Percentiles rank a stretch among this genome's conserved stretches.
Evolutionary conservation across 163 green algal genomes (phyloP).

Genomic region (Scenedesmus sp.): DNA sequence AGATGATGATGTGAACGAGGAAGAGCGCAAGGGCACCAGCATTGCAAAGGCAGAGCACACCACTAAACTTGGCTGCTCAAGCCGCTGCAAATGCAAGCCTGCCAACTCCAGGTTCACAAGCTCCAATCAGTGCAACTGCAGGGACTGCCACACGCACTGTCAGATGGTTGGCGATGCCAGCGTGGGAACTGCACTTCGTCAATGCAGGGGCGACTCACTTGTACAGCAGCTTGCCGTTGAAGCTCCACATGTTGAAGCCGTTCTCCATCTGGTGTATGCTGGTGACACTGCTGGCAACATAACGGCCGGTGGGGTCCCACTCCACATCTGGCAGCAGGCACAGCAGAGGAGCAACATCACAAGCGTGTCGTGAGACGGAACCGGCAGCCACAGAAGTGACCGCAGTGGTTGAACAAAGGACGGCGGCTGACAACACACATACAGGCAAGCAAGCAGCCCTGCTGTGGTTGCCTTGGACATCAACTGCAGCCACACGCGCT

Average conservation of each 20-base stretch:
- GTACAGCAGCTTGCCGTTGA: slow-evolving; percentile 86
- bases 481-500: no score
- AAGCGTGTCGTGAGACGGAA: background rate
- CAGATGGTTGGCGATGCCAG: background rate
- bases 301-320: slow-evolving; percentile 97
- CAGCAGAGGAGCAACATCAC: background rate
- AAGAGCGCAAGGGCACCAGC: no score
- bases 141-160: background rate
- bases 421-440: no score
- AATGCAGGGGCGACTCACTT: slow-evolving; percentile 44
- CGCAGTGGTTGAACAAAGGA: no score
- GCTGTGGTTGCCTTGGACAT: no score
- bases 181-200: background rate
- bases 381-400: background rate
- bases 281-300: slow-evolving; percentile 93
- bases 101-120: background rate
- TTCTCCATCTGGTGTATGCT: slow-evolving; percentile 97
- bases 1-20: no score
- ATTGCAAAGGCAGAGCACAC: background rate
- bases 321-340: slow-evolving; percentile 95
- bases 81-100: background rate
- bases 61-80: no score
- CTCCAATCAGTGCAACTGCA: no score
- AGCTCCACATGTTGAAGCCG: slow-evolving; percentile 95
- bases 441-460: no score